phyloP scores from a whole-genome alignment of 192 early-diverging fungal genomes.

The Backusella parvicylindrica region DNA sequence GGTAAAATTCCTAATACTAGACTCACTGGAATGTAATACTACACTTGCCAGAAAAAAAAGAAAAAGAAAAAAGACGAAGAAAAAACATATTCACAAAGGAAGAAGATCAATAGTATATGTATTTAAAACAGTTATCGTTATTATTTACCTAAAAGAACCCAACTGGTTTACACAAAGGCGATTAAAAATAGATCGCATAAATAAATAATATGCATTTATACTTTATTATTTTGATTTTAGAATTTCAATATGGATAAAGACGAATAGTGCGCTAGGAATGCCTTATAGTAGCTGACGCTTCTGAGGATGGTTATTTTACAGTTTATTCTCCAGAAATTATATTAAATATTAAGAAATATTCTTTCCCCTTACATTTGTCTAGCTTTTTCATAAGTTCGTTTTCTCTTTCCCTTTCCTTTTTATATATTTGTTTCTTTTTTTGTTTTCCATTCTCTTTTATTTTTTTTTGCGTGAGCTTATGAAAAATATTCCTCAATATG shows the following conservation, averaged over 20 bases:
- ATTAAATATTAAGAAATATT: neutral
- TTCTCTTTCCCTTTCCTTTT: neutral
- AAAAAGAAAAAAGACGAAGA: neutral
- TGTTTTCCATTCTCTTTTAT: neutral
- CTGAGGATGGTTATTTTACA: neutral
- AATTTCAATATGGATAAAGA: neutral
- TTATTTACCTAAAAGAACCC: neutral
- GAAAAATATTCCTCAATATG: neutral
- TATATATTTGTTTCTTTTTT: neutral
- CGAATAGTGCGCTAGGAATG: neutral
- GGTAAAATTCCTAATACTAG: neutral
- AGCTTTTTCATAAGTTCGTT: neutral
- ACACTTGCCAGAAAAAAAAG: neutral
- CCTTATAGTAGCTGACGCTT: neutral
- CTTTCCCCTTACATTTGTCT: conserved; percentile 3
- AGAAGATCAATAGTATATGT: neutral
- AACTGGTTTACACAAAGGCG: neutral
- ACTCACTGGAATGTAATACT: neutral
- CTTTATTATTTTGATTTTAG: neutral
- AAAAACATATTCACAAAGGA: neutral
- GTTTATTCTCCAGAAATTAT: conserved; percentile 3
- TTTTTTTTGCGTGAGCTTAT: neutral
- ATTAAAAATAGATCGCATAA: neutral
- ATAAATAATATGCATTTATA: neutral
- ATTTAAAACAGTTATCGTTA: neutral